These are phyloP conservation scores for Candida palmyrensis DNA, from an alignment of 805 yeast species.

Conservation along the genomic window DNA sequence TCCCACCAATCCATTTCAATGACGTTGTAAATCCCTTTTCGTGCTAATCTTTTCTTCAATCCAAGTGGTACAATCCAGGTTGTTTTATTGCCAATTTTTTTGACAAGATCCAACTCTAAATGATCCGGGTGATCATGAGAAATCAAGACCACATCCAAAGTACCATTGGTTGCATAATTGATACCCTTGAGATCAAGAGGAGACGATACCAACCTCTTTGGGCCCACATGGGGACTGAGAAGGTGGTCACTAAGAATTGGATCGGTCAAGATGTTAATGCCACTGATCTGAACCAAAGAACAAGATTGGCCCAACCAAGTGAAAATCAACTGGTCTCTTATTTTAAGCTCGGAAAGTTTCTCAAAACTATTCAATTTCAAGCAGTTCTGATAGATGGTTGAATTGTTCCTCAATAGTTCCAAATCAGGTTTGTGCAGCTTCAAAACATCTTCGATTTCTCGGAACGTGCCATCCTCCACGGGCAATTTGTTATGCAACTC, in stretches of 20 bases:
- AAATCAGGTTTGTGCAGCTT: slow-evolving; percentile 58
- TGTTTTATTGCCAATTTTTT: slow-evolving; percentile 47
- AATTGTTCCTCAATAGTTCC: slow-evolving; percentile 36
- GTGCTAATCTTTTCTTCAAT: slow-evolving; percentile 51
- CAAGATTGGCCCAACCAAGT: slow-evolving; percentile 97
- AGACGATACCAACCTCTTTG: slow-evolving; percentile 74
- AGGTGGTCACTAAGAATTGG: slow-evolving; percentile 72
- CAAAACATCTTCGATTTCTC: slow-evolving; percentile 48
- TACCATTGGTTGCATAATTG: slow-evolving; percentile 44
- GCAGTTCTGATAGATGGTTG: slow-evolving; percentile 23
- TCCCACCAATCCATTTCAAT: slow-evolving; percentile 96
- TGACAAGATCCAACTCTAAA: slow-evolving; percentile 60
- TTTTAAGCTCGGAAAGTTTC: slow-evolving; percentile 17
- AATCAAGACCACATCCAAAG: slow-evolving; percentile 66
- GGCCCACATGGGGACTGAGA: slow-evolving; percentile 64
- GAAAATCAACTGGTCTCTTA: slow-evolving; percentile 49
- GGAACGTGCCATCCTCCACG: slow-evolving; percentile 45
- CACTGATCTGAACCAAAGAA: slow-evolving; percentile 63
- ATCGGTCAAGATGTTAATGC: slow-evolving; percentile 77
- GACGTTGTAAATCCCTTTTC: slow-evolving; percentile 55
- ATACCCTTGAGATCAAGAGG: slow-evolving; percentile 64
- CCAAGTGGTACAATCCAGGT: slow-evolving; percentile 91
- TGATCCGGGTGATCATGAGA: slow-evolving; percentile 97
- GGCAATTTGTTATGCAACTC: slow-evolving; percentile 32
- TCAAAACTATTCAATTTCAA: slow-evolving; percentile 13